Percentiles rank a stretch among this genome's conserved stretches.
These are phyloP conservation scores for Stromatinia cepivora DNA, from an alignment of 2,329 filamentous ascomycete genomes.

Conservation along the genomic window DNA sequence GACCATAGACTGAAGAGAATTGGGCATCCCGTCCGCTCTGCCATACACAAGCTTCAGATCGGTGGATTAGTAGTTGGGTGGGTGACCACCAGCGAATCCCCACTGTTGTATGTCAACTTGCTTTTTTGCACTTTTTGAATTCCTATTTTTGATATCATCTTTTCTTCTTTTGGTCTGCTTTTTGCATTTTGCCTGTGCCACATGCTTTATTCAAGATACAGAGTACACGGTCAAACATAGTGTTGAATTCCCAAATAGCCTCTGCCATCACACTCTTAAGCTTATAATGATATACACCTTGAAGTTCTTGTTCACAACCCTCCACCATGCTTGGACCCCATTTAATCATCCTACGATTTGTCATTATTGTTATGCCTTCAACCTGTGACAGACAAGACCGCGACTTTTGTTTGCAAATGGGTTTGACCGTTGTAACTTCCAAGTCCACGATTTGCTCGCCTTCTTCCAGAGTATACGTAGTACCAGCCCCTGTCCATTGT, in stretches of 20 bases:
- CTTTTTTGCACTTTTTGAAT: no score
- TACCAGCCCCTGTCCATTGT: constrained; percentile 25
- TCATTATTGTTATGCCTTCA: constrained; percentile 20
- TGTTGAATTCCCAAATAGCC: constrained; percentile 24
- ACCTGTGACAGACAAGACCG: constrained; percentile 18
- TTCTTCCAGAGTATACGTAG: constrained; percentile 23
- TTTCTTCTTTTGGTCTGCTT: no score
- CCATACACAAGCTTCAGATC: no score
- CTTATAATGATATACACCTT: neutral
- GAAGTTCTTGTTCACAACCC: neutral
- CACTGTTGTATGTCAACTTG: no score
- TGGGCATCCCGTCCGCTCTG: no score
- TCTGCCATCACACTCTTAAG: constrained; percentile 2
- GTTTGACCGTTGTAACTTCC: constrained; percentile 11
- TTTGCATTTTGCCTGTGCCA: no score
- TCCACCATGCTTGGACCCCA: constrained; percentile 1
- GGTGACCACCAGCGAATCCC: no score
- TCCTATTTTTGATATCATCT: no score
- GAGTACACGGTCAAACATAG: constrained; percentile 24
- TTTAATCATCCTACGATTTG: constrained; percentile 21
- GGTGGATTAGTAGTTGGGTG: no score
- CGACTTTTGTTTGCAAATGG: neutral
- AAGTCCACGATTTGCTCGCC: constrained; percentile 24
- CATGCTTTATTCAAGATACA: neutral
- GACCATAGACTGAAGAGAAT: no score